Base-by-base conservation (phyloP, 1,284 basidiomycete genomes). In the Phylloboletellus chloephorus region DNA sequence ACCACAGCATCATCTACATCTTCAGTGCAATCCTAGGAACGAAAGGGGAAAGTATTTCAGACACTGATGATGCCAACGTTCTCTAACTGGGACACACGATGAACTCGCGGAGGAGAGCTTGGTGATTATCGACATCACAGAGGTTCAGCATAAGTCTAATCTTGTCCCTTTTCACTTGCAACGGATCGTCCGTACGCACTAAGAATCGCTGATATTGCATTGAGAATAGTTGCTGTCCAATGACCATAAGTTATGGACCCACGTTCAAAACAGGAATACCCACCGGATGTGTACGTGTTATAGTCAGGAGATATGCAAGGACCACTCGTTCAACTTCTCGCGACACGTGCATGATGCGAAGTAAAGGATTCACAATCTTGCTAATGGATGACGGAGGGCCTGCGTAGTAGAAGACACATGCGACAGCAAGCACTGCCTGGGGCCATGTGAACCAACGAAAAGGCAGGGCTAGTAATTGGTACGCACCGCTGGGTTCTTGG, bases 401-500 rank as follows among this genome's bases (percentile, higher is more conserved):
- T 3, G 81, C 67, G 58, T 90, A 86, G 62, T 82, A 91, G 49
- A 88, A 80, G 5, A 82, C 69, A 8, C 80, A 79, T 2, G 79
- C 70, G 0, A 76, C 82, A 8, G 83, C 82, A 28, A 93, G 65
- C 0, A 91, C 80, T 29, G 92, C 85, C 84, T 88, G 46, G 39
- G n/a, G n/a, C 26, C 20, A 30, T 28, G 24, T 36, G 25, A 35
- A 37, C 37, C 15, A 22, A 22, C 16, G 23, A 23, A 22, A 25
- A 12, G 24, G 17, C 7, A n/a, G 11, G 9, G 20, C 11, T 10
- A 4, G 33, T 21, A 16, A 11, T 22, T 17, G 23, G 9, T 17
- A 51, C 78, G 49, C 52, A 91, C 92, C 7, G 91, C 87, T 10
- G 92, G 79, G 59, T 95, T 96, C 37, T 81, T 72, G 34, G 86